Percentiles rank a stretch among this genome's conserved stretches.
Evolutionary conservation across 345 rosid genomes (phyloP).

Genomic region (Populus pruinosa): DNA sequence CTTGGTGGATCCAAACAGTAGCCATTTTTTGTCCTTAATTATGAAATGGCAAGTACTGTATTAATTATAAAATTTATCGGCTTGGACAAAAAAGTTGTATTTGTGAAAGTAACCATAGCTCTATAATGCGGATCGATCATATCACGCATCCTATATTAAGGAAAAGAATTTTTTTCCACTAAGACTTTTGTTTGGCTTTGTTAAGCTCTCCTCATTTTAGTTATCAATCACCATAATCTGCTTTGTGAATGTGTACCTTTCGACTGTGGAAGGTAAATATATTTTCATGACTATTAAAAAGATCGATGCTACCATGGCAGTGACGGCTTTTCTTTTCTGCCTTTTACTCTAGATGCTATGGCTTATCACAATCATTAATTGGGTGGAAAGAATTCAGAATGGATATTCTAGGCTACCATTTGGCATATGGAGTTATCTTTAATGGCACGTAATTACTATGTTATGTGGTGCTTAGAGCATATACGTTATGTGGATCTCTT

Average conservation of each 20-base stretch:
- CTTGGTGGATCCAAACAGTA: background rate
- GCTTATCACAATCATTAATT: too few species aligned
- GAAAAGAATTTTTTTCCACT: constrained; percentile 8
- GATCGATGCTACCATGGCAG: background rate
- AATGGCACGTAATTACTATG: background rate
- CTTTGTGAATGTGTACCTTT: constrained; percentile 20
- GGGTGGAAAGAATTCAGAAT: background rate
- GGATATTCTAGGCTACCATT: background rate
- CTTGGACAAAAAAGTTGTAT: background rate
- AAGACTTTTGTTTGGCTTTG: constrained; percentile 18
- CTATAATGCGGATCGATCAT: background rate
- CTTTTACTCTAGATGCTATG: background rate
- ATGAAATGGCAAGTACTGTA: background rate
- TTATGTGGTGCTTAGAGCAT: too few species aligned
- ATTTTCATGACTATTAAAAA: background rate
- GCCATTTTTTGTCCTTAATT: background rate
- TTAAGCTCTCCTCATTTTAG: constrained; percentile 16
- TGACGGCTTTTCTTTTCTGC: background rate
- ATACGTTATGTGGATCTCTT: too few species aligned
- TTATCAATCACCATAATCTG: constrained; percentile 8
- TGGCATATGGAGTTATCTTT: background rate
- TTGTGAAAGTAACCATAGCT: constrained; percentile 12
- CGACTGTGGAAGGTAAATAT: constrained; percentile 3
- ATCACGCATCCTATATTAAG: constrained; percentile 9
- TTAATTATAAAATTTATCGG: background rate